phyloP scores from a whole-genome alignment of 148 eudicot genomes.

The Oxyria digyna region DNA sequence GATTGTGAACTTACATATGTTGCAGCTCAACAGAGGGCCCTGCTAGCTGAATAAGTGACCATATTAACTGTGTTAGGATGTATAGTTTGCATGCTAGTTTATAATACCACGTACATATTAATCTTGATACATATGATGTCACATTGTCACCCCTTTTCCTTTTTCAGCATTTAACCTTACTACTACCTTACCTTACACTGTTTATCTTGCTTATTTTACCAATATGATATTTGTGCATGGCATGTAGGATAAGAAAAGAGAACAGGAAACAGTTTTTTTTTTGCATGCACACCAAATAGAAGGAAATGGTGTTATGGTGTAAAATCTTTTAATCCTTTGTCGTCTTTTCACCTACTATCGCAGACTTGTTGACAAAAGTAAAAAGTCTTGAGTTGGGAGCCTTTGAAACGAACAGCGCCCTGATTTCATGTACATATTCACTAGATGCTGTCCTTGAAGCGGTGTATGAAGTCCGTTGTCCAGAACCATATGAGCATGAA shows the following conservation, averaged over 20 bases:
- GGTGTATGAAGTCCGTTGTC: slow-evolving; percentile 34
- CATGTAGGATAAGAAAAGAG: not conserved
- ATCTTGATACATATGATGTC: not conserved
- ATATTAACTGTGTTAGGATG: not conserved
- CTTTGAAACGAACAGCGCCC: slow-evolving; percentile 18
- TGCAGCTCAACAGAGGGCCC: not conserved
- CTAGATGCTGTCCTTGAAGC: slow-evolving; percentile 36
- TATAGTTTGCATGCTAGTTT: not conserved
- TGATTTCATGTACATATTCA: slow-evolving; percentile 20
- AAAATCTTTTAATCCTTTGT: not conserved
- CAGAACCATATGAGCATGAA: slow-evolving; percentile 48
- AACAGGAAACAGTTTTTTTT: not conserved
- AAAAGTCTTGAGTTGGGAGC: slow-evolving; percentile 27
- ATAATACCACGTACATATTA: not conserved
- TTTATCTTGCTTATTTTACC: not conserved
- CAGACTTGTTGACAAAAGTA: not conserved
- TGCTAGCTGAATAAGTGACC: not conserved
- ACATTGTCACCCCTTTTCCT: not conserved
- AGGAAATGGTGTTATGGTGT: not conserved
- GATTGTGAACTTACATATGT: not conserved
- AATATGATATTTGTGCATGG: not conserved
- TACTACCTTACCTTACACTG: not conserved
- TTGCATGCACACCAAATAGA: not conserved
- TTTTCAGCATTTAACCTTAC: not conserved
- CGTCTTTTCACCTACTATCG: not conserved